Conservation (phyloP, 805 yeast genomes). For the Candida parachauliodes region DNA sequence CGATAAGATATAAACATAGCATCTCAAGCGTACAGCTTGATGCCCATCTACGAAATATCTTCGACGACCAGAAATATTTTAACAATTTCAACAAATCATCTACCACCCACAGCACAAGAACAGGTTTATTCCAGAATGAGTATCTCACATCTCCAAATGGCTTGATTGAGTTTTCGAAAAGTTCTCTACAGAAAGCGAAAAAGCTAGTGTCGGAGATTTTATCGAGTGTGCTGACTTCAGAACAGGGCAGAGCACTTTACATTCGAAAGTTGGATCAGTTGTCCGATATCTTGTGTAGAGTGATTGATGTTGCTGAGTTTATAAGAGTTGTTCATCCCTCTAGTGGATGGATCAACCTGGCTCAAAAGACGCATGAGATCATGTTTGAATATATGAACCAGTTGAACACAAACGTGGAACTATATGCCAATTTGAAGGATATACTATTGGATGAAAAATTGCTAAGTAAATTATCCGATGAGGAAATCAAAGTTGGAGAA, state of each 20-base stretch:
- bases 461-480: conserved; percentile 46
- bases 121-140: conserved; percentile 77
- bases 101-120: conserved; percentile 6
- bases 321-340: conserved; percentile 86
- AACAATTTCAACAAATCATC: conserved; percentile 40
- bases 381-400: conserved; percentile 94
- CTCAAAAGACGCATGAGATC: conserved; percentile 81
- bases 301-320: conserved; percentile 91
- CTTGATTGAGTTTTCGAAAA: conserved; percentile 58
- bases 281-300: conserved; percentile 86
- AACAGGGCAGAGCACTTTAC: conserved; percentile 44
- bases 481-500: conserved; percentile 80
- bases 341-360: conserved; percentile 64
- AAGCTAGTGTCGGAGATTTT: conserved; percentile 56
- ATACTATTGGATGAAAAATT: conserved; percentile 45
- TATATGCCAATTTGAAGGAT: conserved; percentile 57
- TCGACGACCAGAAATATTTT: conserved; percentile 63
- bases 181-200: conserved; percentile 65
- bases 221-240: conserved; percentile 30
- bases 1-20: too few relatives aligned
- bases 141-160: conserved; percentile 69
- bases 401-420: conserved; percentile 75
- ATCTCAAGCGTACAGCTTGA: too few relatives aligned
- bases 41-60: conserved; percentile 40
- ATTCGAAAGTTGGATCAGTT: conserved; percentile 73